Base-by-base conservation (phyloP, 2,329 filamentous ascomycete species). In the Berkeleyomyces rouxiae region DNA sequence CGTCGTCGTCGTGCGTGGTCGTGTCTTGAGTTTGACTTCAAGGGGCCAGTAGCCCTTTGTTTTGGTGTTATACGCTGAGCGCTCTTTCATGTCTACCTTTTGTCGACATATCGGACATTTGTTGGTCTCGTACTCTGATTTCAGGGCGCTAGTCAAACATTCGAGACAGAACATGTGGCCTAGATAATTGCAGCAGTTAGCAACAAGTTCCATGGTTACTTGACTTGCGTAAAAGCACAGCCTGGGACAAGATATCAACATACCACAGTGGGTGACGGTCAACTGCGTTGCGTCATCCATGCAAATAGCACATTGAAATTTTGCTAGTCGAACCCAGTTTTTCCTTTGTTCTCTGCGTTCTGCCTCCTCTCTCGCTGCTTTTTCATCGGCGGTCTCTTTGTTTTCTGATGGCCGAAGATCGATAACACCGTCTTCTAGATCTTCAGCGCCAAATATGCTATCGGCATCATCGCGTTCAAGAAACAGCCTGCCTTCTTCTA, bases 251-350 rank as follows among this genome's bases (percentile, higher is more conserved):
- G 44, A 74, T 46, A 23, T 23, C 23, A 23, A 23, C 81, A 66
- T 80, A 86, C 83, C 83, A 71, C 83, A 86, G 70, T 85, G 81
- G 2, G 83, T 86, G 55, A 85, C 79, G 1, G 82, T 84, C 65
- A 86, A 68, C 37, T 76, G 74, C 1, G 77, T 78, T 36, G 76
- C 78, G 65, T 82, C 76, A 65, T 86, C 83, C 81, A 86, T 83
- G 71, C 83, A 86, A 64, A 86, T 86, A 51, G 83, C 81, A 66
- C 83, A 86, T 70, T 85, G 81, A 58, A 85, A 83, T 3, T 75
- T 74, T 53, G 76, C 74, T 13, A 86, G 70, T 69, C 80, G 82
- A 68, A 76, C 70, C 59, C 72, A 64, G 39, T 75, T 9, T 77
- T 79, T 59, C 62, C 63, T 44, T 80, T 78, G 59, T 75, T 73